These are phyloP conservation scores for Hericium coralloides DNA, from an alignment of 768 basidiomycete genomes.

Conservation along the genomic window DNA sequence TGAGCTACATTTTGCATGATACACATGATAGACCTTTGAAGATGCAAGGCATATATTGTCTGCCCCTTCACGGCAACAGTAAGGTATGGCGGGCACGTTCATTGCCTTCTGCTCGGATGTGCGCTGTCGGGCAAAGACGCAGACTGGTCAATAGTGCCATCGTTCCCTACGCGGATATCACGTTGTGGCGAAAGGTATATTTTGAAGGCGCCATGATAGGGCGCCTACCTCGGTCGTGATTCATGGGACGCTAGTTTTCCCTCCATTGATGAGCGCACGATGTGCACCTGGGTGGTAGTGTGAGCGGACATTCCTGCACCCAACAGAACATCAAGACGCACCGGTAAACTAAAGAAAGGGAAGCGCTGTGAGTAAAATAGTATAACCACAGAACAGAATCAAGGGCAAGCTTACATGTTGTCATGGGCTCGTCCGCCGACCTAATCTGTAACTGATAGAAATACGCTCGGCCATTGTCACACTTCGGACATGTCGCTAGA, in stretches of 20 bases:
- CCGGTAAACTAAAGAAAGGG: slow-evolving; percentile 44
- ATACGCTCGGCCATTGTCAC: slow-evolving; percentile 80
- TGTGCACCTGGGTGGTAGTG: slow-evolving; percentile 38
- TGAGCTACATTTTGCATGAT: too few species aligned
- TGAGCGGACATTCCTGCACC: not conserved
- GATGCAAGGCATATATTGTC: too few species aligned
- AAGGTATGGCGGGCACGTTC: too few species aligned
- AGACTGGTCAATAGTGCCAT: not conserved
- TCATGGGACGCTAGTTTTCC: slow-evolving; percentile 33
- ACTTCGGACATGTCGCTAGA: slow-evolving; percentile 58
- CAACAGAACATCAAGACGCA: not conserved
- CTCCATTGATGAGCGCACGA: slow-evolving; percentile 61
- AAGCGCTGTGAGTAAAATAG: too few species aligned
- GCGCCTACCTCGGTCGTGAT: not conserved
- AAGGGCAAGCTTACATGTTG: slow-evolving; percentile 31
- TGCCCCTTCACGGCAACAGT: too few species aligned
- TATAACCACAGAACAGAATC: not conserved
- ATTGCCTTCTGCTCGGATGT: not conserved
- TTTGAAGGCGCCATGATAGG: too few species aligned
- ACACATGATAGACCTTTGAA: too few species aligned
- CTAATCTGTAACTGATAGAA: slow-evolving; percentile 96
- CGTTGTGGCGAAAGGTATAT: too few species aligned
- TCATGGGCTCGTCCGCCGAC: slow-evolving; percentile 91
- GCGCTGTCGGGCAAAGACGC: not conserved
- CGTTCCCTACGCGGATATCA: not conserved